Evolutionary conservation across 306 rosid genomes (phyloP), one percentile per base, ranked within the genome.

Genomic region (Senna siamea): DNA sequence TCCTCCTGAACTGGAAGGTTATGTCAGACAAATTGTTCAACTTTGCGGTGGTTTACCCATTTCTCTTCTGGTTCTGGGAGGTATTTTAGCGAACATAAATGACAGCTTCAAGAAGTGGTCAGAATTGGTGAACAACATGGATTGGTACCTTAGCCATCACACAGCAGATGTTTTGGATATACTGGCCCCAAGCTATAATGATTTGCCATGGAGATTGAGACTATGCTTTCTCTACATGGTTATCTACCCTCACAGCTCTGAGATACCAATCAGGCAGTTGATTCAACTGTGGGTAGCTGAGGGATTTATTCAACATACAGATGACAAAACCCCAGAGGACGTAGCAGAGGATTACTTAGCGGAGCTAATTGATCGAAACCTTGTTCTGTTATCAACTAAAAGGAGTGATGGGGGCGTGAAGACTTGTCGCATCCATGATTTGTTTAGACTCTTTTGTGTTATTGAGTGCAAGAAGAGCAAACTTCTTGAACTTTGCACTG

Each of bases 311-410:
- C 74, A 54, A 46, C 52, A 70, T 5, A 22, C 23, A 0, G 76
- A 73, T 6, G 43, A 17, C 13, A 75, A 72, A 26, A 44, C 63
- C 26, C 30, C 43, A 10, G 26, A 68, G 50, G 76, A 74, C 1
- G 79, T 74, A 30, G 83, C 76, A 0, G 79, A 79, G 41, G 79
- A 74, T 30, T 74, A 74, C 53, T 67, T 79, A 54, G 52, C 37
- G 2, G 76, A 68, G 72, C 79, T 79, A 41, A 52, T 79, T 41
- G 72, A 68, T 59, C 76, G 76, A 40, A 79, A 75, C 69, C 43
- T 79, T 53, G 19, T 74, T 20, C 72, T 38, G 10, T 71, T 61
- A 40, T 69, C 76, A 14, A 8, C 0, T 11, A 28, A 40, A 41
- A 60, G 62, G 2, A 56, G 26, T 5, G 23, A 11, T 20, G 76